Evolutionary conservation across 331 rosid genomes (phyloP).

Genomic region (Dryas integrifolia): DNA sequence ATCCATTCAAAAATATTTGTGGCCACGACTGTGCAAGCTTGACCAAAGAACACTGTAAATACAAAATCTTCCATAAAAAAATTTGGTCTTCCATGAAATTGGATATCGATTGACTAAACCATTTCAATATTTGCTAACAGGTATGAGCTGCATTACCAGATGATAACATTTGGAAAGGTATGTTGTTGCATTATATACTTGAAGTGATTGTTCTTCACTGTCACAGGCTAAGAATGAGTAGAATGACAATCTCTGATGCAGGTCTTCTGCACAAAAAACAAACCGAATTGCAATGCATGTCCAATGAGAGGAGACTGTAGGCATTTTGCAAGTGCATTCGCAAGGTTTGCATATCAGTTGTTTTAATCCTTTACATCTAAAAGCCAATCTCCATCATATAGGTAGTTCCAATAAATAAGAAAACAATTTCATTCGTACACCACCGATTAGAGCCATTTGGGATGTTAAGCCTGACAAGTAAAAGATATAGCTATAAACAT

Average conservation of each 20-base stretch:
- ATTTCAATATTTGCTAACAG: slow-evolving; percentile 49
- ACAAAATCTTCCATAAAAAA: slow-evolving; percentile 14
- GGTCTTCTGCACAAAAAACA: slow-evolving; percentile 97
- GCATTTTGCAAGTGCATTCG: slow-evolving; percentile 98
- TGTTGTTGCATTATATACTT: slow-evolving; percentile 21
- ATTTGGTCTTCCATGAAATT: background rate
- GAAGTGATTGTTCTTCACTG: slow-evolving; percentile 19
- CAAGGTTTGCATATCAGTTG: slow-evolving; percentile 57
- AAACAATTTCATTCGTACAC: slow-evolving; percentile 7
- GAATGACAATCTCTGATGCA: slow-evolving; percentile 35
- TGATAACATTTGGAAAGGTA: slow-evolving; percentile 99
- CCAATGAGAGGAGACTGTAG: slow-evolving; percentile 99
- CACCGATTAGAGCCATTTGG: slow-evolving; percentile 15
- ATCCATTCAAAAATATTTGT: slow-evolving; percentile 90
- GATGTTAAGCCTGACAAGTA: background rate
- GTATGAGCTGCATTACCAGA: slow-evolving; percentile 97
- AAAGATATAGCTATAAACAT: background rate
- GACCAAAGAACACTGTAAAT: slow-evolving; percentile 88
- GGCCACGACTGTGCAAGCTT: slow-evolving; percentile 99
- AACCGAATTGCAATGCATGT: slow-evolving; percentile 98
- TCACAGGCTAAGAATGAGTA: slow-evolving; percentile 30
- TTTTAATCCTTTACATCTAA: slow-evolving; percentile 21
- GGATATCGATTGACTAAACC: slow-evolving; percentile 8
- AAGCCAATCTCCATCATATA: background rate
- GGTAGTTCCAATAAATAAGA: slow-evolving; percentile 16